A percentile compares a stretch with the other conserved stretches of the same genome.
Conservation (phyloP, 805 yeast genomes). For the Schizosaccharomyces cryophilus region DNA sequence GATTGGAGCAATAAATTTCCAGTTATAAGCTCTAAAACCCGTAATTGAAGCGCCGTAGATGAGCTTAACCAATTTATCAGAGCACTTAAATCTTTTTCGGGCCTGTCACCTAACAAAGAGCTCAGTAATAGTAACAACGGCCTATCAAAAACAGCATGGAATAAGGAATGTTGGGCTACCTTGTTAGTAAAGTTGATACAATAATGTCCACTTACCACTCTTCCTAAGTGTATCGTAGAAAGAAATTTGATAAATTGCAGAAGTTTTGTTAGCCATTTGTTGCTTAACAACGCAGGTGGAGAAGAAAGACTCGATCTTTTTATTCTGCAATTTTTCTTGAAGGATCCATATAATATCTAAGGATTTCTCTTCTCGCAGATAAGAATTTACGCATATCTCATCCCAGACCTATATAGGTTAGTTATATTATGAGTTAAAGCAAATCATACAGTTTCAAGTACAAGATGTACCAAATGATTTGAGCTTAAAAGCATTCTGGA, state of each 20-base stretch:
- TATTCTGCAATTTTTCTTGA: neutral
- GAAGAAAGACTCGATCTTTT: neutral
- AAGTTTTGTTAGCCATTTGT: neutral
- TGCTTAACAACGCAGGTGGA: neutral
- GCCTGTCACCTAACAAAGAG: neutral
- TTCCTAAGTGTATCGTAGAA: neutral
- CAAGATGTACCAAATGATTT: too few relatives aligned
- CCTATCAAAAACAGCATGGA: neutral
- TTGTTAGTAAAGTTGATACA: neutral
- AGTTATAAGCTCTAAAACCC: neutral
- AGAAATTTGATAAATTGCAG: neutral
- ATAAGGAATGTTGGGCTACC: constrained; percentile 14
- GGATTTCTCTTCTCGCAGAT: neutral
- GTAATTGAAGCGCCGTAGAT: neutral
- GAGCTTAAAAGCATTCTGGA: too few relatives aligned
- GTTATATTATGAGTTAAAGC: too few relatives aligned
- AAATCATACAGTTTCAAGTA: too few relatives aligned
- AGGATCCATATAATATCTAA: neutral
- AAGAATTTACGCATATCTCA: neutral
- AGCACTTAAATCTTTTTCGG: neutral
- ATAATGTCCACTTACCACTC: neutral
- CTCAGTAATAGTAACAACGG: neutral
- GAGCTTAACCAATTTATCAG: neutral
- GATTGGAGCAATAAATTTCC: neutral
- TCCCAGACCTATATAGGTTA: neutral